Evolutionary conservation across 2,329 filamentous ascomycete species (phyloP), one percentile per base, ranked within the genome.

Genomic region (Aphanocladium album): DNA sequence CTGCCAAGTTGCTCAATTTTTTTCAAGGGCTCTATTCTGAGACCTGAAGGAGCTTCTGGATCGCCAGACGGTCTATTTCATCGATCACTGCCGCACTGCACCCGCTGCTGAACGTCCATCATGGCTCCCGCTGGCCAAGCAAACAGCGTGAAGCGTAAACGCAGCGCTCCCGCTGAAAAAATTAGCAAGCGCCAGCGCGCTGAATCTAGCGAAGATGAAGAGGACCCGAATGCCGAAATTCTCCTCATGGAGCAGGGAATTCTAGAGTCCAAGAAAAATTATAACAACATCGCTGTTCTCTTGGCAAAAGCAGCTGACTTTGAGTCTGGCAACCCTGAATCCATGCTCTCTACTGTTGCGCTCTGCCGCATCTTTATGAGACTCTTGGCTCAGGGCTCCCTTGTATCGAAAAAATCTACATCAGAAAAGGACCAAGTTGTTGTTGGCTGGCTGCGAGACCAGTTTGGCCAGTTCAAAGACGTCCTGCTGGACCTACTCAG

Each of bases 281-380:
- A 96, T 80, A 96, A 96, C 79, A 91, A 96, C 71, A 93, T 98
- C 69, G 82, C 85, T 8, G 84, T 82, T 12, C 77, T 98, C 41
- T 79, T 96, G 50, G 81, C 81, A 46, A 82, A 67, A 17, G 73
- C 75, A 49, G 86, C 68, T 75, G 85, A 41, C 72, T 71, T 69
- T 54, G 65, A 82, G 68, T 77, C 76, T 39, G 76, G 77, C 30
- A 73, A 81, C 2, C 73, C 78, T 2, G 83, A 88, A 47, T 79
- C 84, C 4, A 78, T 90, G 51, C 77, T 90, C 37, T 89, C 92
- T 0, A 85, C 88, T 0, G 87, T 97, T 21, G 88, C 93, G 2
- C 80, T 97, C 52, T 96, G 92, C 73, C 85, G 93, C 67, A 86
- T 96, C 39, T 97, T 97, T 72, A 85, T 92, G 70, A 85, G 90